Base-by-base conservation (phyloP, 75 land plant genomes). In the Pinus tabuliformis region DNA sequence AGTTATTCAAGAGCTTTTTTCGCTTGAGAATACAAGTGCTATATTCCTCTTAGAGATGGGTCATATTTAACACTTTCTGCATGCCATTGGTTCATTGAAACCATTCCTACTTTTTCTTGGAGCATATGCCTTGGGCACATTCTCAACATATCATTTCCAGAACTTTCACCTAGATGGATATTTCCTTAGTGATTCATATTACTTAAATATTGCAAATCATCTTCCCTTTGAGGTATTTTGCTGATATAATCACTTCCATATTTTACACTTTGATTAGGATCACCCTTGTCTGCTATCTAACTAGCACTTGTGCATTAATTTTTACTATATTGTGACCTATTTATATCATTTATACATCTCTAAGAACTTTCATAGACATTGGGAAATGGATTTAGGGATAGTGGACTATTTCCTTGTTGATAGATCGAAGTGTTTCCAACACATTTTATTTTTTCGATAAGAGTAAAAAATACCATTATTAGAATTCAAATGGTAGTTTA, bases 301-400 rank as follows among this genome's bases (percentile, higher is more conserved):
- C 71, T 21, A 39, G 71, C 21, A 17, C 15, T 39, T 20, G 39
- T 9, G n/a, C 45, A 68, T 20, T 68, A 52, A 42, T 39, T 68
- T 42, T 68, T 21, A 68, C 71, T 20, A n/a, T 68, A 68, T 6
- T 39, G 71, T 68, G 71, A 68, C 52, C 20, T 6, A 39, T 12
- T 37, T 66, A 20, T 66, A 33, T 37, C 49, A 66, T 66, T 39
- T 37, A 49, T 66, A 4, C 39, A 42, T 68, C 71, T 39, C 71
- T 68, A 52, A 37, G 71, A 45, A 68, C 71, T 68, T 49, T 11
- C 39, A 36, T 18, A 68, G 21, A 42, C 28, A 37, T 66, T 68
- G 71, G 71, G 71, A 68, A 39, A 68, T 36, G 36, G 20, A 68
- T 68, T 68, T 45, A 42, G 42, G 39, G 71, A 21, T 68, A 37